Conservation (phyloP, 352 stramenopile genomes). For the Globisporangium lucens region DNA sequence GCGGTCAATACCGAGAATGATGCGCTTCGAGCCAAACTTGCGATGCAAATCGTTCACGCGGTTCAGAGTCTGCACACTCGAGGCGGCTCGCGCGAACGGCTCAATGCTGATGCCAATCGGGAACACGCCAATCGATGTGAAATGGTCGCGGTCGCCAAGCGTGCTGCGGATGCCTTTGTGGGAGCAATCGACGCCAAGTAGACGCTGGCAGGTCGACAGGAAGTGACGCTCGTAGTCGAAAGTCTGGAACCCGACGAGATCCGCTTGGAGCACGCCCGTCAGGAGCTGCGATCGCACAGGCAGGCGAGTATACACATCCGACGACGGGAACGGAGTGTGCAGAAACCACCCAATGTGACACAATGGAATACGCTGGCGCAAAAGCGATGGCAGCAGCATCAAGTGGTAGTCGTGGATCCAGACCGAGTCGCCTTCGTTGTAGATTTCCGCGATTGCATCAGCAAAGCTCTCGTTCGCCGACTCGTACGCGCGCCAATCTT, state of each 20-base stretch:
- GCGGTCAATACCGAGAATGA: conserved; percentile 83
- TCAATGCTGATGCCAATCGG: conserved; percentile 86
- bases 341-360: conserved; percentile 87
- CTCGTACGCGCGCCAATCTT: conserved; percentile 88
- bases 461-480: conserved; percentile 86
- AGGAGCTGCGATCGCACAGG: conserved; percentile 77
- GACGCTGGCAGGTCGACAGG: conserved; percentile 73
- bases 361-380: conserved; percentile 68
- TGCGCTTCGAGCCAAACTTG: conserved; percentile 78
- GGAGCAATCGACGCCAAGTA: conserved; percentile 68
- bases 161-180: conserved; percentile 77
- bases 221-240: conserved; percentile 90
- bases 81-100: conserved; percentile 65
- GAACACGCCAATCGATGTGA: conserved; percentile 86
- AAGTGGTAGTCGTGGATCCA: conserved; percentile 91
- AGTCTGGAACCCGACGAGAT: conserved; percentile 87
- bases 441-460: conserved; percentile 80
- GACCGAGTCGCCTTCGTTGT: conserved; percentile 86
- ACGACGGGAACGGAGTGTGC: conserved; percentile 86
- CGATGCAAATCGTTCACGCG: conserved; percentile 69
- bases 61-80: conserved; percentile 50
- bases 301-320: conserved; percentile 82
- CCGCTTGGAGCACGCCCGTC: conserved; percentile 73
- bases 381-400: conserved; percentile 84
- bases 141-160: conserved; percentile 69